Conservation (phyloP, 768 basidiomycete genomes). For the Crepidotus variabilis region DNA sequence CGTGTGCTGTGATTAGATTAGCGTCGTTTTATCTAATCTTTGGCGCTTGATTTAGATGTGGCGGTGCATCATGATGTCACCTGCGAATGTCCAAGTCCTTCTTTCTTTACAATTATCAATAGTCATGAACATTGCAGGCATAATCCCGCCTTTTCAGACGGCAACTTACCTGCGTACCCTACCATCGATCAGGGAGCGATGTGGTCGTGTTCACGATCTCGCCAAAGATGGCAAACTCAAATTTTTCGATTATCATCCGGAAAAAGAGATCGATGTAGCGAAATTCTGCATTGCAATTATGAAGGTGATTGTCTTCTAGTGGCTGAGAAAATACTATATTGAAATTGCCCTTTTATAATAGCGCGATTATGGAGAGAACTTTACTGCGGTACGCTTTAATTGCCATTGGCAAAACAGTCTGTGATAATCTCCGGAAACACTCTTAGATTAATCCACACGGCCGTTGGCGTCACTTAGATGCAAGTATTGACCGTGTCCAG, state of each 20-base stretch:
- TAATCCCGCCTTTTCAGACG: constrained; percentile 30
- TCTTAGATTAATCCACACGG: constrained; percentile 81
- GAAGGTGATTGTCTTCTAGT: constrained; percentile 42
- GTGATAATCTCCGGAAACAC: neutral
- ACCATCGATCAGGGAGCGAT: constrained; percentile 87
- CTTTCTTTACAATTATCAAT: neutral
- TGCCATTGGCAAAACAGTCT: neutral
- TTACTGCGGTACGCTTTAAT: constrained; percentile 49
- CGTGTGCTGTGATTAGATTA: too few relatives aligned
- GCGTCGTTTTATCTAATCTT: too few relatives aligned
- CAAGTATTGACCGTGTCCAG: constrained; percentile 58
- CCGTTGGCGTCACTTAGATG: constrained; percentile 86
- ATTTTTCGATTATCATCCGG: constrained; percentile 84
- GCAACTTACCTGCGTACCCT: constrained; percentile 79
- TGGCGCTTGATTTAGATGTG: too few relatives aligned
- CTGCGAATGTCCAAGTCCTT: neutral
- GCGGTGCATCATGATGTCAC: too few relatives aligned
- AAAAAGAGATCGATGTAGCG: constrained; percentile 65
- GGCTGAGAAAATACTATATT: neutral
- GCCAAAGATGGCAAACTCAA: constrained; percentile 72
- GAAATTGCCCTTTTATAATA: constrained; percentile 8
- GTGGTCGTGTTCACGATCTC: constrained; percentile 71
- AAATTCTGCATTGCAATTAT: constrained; percentile 77
- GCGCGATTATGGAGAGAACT: constrained; percentile 79
- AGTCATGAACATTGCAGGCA: constrained; percentile 11